phyloP scores from a whole-genome alignment of 805 yeast genomes.

The Sugiyamaella qingdaonensis region DNA sequence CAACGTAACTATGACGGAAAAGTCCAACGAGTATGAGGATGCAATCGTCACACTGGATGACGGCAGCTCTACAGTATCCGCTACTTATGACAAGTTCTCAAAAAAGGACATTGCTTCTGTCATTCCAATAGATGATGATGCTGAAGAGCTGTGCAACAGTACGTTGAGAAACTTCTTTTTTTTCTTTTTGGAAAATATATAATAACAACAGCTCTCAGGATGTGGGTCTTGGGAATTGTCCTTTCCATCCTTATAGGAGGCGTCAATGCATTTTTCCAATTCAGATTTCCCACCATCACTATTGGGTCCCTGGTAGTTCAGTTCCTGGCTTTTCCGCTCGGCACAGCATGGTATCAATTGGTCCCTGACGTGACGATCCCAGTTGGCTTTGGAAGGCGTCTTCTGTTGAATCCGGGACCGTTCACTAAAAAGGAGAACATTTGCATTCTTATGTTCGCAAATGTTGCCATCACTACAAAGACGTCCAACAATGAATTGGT shows the following conservation, averaged over 20 bases:
- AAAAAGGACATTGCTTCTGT: slow-evolving; percentile 12
- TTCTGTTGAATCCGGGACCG: slow-evolving; percentile 56
- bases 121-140: slow-evolving; percentile 10
- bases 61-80: slow-evolving; percentile 5
- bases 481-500: slow-evolving; percentile 13
- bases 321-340: slow-evolving; percentile 56
- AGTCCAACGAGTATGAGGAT: not conserved
- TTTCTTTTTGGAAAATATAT: not conserved
- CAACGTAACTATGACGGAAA: not conserved
- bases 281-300: slow-evolving; percentile 48
- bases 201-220: slow-evolving; percentile 2
- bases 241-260: slow-evolving; percentile 3
- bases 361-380: slow-evolving; percentile 30
- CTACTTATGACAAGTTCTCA: slow-evolving; percentile 6
- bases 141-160: slow-evolving; percentile 9
- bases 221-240: slow-evolving; percentile 5
- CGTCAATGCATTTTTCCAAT: slow-evolving; percentile 40
- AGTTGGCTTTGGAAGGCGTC: not conserved
- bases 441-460: slow-evolving; percentile 45
- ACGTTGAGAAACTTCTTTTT: not conserved
- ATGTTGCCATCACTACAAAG: slow-evolving; percentile 40
- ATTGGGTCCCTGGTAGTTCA: slow-evolving; percentile 51
- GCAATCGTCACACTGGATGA: not conserved
- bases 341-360: slow-evolving; percentile 29
- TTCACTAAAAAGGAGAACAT: slow-evolving; percentile 59